Conservation (phyloP, 305 asterid species). For the Fraxinus paxiana region DNA sequence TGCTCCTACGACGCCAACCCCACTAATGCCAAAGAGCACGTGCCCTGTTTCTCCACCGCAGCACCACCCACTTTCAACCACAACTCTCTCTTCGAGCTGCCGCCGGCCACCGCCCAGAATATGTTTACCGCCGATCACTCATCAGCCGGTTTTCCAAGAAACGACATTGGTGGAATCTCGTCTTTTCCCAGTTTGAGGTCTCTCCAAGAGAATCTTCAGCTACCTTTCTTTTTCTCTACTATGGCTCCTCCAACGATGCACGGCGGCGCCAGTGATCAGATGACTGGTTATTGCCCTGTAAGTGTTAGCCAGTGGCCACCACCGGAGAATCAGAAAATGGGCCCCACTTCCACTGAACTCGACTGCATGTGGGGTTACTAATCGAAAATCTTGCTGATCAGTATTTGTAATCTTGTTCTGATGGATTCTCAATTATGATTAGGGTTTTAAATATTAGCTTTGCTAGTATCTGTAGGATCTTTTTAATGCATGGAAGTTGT, state of each 20-base stretch:
- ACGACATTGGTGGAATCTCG: conserved; percentile 26
- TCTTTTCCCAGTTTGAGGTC: conserved; percentile 58
- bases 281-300: conserved; percentile 19
- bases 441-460: background rate
- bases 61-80: conserved; percentile 39
- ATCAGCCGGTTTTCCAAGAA: conserved; percentile 32
- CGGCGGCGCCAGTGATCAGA: conserved; percentile 25
- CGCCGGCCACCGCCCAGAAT: conserved; percentile 25
- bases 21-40: conserved; percentile 66
- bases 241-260: conserved; percentile 29
- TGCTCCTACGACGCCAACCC: conserved; percentile 42
- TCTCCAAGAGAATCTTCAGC: conserved; percentile 60
- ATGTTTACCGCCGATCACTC: conserved; percentile 26
- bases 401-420: background rate
- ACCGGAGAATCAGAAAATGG: conserved; percentile 47
- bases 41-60: conserved; percentile 98
- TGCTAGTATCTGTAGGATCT: background rate
- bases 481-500: background rate
- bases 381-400: background rate
- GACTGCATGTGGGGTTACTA: conserved; percentile 68
- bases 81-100: conserved; percentile 44
- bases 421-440: background rate
- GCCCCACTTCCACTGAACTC: conserved; percentile 39
- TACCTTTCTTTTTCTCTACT: conserved; percentile 42
- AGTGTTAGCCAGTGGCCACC: conserved; percentile 35